Base-by-base conservation (phyloP, 306 rosid species). In the Sicyos edulis region DNA sequence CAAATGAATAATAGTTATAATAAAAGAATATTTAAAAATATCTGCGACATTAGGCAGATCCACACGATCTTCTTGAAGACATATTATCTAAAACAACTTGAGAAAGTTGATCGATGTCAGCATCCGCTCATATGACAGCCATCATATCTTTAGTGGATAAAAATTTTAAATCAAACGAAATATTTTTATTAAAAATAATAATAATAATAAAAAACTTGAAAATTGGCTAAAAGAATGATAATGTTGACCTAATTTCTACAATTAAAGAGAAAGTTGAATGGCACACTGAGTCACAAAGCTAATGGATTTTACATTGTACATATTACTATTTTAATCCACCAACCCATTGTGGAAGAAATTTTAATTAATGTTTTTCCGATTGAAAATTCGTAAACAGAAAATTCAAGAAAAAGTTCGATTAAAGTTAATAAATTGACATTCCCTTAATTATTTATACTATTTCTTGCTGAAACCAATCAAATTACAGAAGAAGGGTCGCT, bases 251-350 rank as follows among this genome's bases (percentile, higher is more conserved):
- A 63, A 63, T 63, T 63, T 63, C 9, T 63, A 63, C 4, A 20
- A 63, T 37, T 63, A 37, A 63, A 63, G 69, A 8, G 52, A 63
- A 63, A 63, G 70, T 17, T 63, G 26, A 63, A 63, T 63, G 70
- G 51, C 70, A 63, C 70, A 26, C 29, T 40, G 37, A 63, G 51
- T 62, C 70, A 63, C 24, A n/a, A 63, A 16, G 14, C 19, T 63
- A 63, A 63, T 63, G 70, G 70, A 63, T 37, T 63, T 63, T 63
- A 63, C 70, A 63, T 49, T 63, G 70, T 63, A 63, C 70, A 63
- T 63, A 40, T 63, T 63, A 40, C 52, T 40, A 63, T 37, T 63
- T 63, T 63, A 63, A 63, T 17, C 70, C 70, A 63, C 70, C 70
- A 63, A 40, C 70, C 70, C 26, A 63, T n/a, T 10, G 70, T 37